phyloP scores from a whole-genome alignment of 2,329 filamentous ascomycete species.

The Phoma herbarum region DNA sequence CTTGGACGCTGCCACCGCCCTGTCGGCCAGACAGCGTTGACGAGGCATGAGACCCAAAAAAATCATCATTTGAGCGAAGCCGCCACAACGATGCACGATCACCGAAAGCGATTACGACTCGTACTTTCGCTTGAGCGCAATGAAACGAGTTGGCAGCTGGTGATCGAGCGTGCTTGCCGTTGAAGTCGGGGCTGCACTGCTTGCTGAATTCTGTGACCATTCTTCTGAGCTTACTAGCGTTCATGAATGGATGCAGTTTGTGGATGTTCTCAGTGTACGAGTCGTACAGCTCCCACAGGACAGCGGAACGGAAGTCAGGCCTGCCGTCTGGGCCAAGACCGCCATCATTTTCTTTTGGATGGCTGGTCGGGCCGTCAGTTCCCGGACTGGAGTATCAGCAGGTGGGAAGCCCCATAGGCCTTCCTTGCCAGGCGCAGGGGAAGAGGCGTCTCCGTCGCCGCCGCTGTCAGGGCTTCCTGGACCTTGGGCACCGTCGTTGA shows the following conservation, averaged over 20 bases:
- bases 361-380: conserved; percentile 33
- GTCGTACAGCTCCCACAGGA: conserved; percentile 60
- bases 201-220: conserved; percentile 61
- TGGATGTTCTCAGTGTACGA: conserved; percentile 69
- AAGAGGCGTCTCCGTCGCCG: conserved; percentile 51
- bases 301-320: conserved; percentile 62
- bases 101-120: too few species aligned
- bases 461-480: conserved; percentile 46
- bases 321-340: conserved; percentile 64
- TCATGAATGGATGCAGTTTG: conserved; percentile 70
- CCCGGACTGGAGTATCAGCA: conserved; percentile 51
- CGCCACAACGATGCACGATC: too few species aligned
- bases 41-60: too few species aligned
- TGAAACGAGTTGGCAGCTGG: conserved; percentile 29
- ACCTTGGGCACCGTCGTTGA: conserved; percentile 58
- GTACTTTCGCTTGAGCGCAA: too few species aligned
- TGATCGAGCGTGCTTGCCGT: conserved; percentile 30
- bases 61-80: too few species aligned
- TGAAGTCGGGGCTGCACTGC: conserved; percentile 45
- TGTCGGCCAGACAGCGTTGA: too few species aligned
- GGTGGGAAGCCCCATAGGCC: conserved; percentile 60
- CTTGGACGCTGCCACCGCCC: too few species aligned
- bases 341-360: conserved; percentile 53
- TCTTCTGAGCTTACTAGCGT: conserved; percentile 60
- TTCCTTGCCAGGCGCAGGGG: conserved; percentile 54